A percentile compares a stretch with the other conserved stretches of the same genome.
These are phyloP conservation scores for Lolium rigidum DNA, from an alignment of 176 grass and related monocot species.

Conservation along the genomic window DNA sequence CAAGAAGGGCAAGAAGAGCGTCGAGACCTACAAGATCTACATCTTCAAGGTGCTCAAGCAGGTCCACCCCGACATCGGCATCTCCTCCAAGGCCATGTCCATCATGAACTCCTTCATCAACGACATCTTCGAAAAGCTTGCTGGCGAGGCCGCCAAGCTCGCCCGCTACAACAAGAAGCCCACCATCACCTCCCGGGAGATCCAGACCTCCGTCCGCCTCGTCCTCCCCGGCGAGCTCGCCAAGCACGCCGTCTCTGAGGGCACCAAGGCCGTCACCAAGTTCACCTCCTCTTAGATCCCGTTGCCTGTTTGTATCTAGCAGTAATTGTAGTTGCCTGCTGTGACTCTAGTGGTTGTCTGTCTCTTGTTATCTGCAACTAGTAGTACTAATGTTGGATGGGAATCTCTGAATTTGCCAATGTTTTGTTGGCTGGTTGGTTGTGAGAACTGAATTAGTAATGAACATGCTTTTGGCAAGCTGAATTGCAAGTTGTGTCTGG, in stretches of 20 bases:
- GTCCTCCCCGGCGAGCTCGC: conserved; percentile 71
- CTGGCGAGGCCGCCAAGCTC: conserved; percentile 40
- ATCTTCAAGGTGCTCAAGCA: conserved; percentile 97
- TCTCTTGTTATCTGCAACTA: background rate
- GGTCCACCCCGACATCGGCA: conserved; percentile 84
- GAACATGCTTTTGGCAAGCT: background rate
- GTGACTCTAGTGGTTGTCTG: background rate
- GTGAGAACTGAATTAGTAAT: background rate
- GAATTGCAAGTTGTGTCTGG: too few relatives aligned
- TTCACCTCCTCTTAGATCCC: too few relatives aligned
- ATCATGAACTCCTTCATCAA: conserved; percentile 97
- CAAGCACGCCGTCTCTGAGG: conserved; percentile 44
- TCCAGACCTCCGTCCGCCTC: conserved; percentile 74
- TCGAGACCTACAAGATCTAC: conserved; percentile 94
- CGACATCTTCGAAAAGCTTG: conserved; percentile 86
- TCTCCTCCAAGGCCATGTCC: conserved; percentile 92
- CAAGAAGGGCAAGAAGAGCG: conserved; percentile 60
- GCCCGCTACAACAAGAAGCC: conserved; percentile 75
- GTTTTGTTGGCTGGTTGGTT: background rate
- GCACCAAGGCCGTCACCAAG: too few relatives aligned
- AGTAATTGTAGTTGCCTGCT: background rate
- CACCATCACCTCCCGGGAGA: conserved; percentile 62
- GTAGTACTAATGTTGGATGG: background rate
- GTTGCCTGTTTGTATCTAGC: background rate
- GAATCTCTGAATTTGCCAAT: background rate